These are phyloP conservation scores for Emericellopsis terricola DNA, from an alignment of 495 filamentous ascomycete species.

Conservation along the genomic window DNA sequence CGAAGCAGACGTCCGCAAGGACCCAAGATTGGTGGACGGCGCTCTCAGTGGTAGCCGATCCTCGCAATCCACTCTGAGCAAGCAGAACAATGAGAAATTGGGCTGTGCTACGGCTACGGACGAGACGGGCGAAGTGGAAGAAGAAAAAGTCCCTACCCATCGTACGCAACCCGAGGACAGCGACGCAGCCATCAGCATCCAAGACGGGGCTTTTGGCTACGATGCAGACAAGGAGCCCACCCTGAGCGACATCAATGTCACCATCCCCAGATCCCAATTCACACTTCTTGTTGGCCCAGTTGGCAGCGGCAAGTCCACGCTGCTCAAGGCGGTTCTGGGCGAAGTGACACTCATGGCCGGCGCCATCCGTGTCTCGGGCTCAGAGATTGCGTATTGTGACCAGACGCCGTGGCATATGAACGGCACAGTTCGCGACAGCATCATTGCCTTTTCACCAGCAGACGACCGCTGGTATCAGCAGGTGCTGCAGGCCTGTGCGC, in stretches of 20 bases:
- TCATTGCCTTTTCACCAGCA: constrained; percentile 30
- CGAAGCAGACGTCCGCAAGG: not conserved
- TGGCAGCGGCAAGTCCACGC: constrained; percentile 40
- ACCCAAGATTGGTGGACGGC: no score
- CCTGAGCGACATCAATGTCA: not conserved
- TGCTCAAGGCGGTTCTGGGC: constrained; percentile 38
- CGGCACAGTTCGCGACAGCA: constrained; percentile 37
- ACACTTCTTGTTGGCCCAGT: constrained; percentile 41
- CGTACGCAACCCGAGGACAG: not conserved
- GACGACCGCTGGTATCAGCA: constrained; percentile 42
- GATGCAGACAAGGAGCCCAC: not conserved
- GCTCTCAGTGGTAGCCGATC: no score
- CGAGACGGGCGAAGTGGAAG: not conserved
- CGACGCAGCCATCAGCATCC: not conserved
- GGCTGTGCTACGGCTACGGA: not conserved
- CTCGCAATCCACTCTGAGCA: no score
- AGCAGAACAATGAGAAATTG: no score
- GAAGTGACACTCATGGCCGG: constrained; percentile 27
- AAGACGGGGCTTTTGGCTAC: not conserved
- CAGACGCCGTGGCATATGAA: constrained; percentile 37
- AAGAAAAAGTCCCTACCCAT: not conserved
- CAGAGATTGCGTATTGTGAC: constrained; percentile 19
- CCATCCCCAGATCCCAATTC: constrained; percentile 3
- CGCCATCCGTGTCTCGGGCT: constrained; percentile 15
- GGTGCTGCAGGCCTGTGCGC: constrained; percentile 41